Evolutionary conservation across 1,284 basidiomycete genomes (phyloP).

Genomic region (Coriolopsis trogii): DNA sequence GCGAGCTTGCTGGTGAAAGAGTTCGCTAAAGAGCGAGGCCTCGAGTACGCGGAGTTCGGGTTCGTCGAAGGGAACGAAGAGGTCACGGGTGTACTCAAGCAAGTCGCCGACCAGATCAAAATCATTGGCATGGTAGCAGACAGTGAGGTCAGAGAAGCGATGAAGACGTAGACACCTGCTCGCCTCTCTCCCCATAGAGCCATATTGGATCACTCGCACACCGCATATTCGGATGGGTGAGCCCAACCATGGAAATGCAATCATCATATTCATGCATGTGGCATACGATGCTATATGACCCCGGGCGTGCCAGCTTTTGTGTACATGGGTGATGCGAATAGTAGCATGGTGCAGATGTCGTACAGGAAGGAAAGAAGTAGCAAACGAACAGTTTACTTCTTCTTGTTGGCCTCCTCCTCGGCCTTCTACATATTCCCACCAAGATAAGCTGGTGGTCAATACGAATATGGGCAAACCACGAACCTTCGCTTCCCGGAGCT

Average conservation of each 20-base stretch:
- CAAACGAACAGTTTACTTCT: slow-evolving; percentile 67
- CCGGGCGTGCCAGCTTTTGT: slow-evolving; percentile 41
- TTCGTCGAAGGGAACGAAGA: slow-evolving; percentile 85
- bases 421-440: slow-evolving; percentile 67
- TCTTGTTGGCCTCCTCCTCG: slow-evolving; percentile 91
- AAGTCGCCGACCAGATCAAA: slow-evolving; percentile 83
- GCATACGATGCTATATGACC: slow-evolving; percentile 40
- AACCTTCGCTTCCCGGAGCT: slow-evolving; percentile 80
- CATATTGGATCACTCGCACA: neutral
- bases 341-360: slow-evolving; percentile 38
- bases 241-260: slow-evolving; percentile 15
- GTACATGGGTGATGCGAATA: slow-evolving; percentile 33
- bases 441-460: too few species aligned
- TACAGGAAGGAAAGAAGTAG: slow-evolving; percentile 32
- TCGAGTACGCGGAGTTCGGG: slow-evolving; percentile 89
- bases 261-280: slow-evolving; percentile 36
- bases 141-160: slow-evolving; percentile 60
- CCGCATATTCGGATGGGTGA: neutral
- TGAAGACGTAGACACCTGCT: slow-evolving; percentile 38
- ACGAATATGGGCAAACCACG: too few species aligned
- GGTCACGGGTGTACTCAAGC: slow-evolving; percentile 74
- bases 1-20: slow-evolving; percentile 85
- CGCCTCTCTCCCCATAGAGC: neutral
- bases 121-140: slow-evolving; percentile 77
- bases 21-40: slow-evolving; percentile 82